Evolutionary conservation across 202 grass and related monocot species (phyloP).

Genomic region (Musa balbisiana): DNA sequence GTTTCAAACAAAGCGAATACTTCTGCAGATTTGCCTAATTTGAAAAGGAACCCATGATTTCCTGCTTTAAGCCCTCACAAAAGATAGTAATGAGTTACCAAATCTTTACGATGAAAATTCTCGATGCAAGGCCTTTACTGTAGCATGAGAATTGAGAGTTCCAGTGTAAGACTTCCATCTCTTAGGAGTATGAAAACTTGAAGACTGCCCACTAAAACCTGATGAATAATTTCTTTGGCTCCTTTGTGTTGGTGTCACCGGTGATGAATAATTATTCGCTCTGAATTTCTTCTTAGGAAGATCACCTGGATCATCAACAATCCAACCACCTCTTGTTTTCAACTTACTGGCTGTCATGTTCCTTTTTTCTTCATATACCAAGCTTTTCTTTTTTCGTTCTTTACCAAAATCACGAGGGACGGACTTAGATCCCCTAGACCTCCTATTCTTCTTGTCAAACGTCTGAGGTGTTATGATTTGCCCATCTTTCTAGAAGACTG

Average conservation of each 20-base stretch:
- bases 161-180: slow-evolving; percentile 18
- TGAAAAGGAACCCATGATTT: too few relatives aligned
- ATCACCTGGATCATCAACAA: slow-evolving; percentile 43
- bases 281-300: slow-evolving; percentile 51
- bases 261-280: slow-evolving; percentile 30
- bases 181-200: slow-evolving; percentile 33
- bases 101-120: not conserved
- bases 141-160: slow-evolving; percentile 12
- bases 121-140: not conserved
- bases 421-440: slow-evolving; percentile 45
- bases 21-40: too few relatives aligned
- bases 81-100: too few relatives aligned
- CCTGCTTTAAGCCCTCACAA: too few relatives aligned
- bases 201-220: slow-evolving; percentile 26
- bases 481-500: slow-evolving; percentile 41
- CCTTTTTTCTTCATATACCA: slow-evolving; percentile 43
- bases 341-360: slow-evolving; percentile 35
- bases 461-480: slow-evolving; percentile 31
- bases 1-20: too few relatives aligned
- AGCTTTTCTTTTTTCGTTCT: slow-evolving; percentile 44
- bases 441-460: slow-evolving; percentile 34
- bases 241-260: slow-evolving; percentile 16
- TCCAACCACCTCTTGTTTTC: slow-evolving; percentile 55
- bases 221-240: slow-evolving; percentile 19
- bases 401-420: slow-evolving; percentile 33